Evolutionary conservation across 2,329 filamentous ascomycete genomes (phyloP), one percentile per base, ranked within the genome.

Genomic region (Dactylellina cionopaga): DNA sequence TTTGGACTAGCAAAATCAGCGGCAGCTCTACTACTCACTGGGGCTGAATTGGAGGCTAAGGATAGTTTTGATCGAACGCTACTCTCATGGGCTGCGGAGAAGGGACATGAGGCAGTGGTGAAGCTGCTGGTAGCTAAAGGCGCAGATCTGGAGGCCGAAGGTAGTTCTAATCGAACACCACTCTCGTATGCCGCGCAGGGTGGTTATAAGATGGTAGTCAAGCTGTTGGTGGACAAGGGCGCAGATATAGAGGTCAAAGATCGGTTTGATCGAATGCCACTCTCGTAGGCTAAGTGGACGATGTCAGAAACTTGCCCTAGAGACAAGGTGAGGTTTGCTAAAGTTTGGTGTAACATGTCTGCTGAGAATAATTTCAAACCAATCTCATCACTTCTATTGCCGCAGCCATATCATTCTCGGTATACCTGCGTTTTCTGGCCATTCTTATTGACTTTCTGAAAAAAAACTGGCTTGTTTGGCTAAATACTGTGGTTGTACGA

Each of bases 51-150:
- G 10, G 27, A 71, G 5, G 25, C 43, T 25, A 70, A 22, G 33
- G 66, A 74, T 19, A 52, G 4, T 1, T 13, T 31, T n/a, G 56
- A 51, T 11, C 54, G 35, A 43, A 19, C 70, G 27, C 56, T 64
- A 37, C 49, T 75, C 3, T 37, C 29, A 27, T 56, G 19, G 22
- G 74, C 74, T 25, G 65, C 47, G 11, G 13, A 24, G 13, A 4
- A 35, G 25, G 19, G 51, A 19, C 71, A 68, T 11, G 54, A 76
- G 5, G n/a, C n/a, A n/a, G n/a, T n/a, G n/a, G n/a, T n/a, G n/a
- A n/a, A n/a, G n/a, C n/a, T n/a, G n/a, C n/a, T n/a, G n/a, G n/a
- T 55, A 37, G 31, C 15, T 24, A 33, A 25, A 41, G 58, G 58
- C 17, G 44, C 35, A 10, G 24, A 52, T 24, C 22, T 52, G 15